These are phyloP conservation scores for Solanum corneliomulleri DNA, from an alignment of 257 asterid genomes.

Conservation along the genomic window DNA sequence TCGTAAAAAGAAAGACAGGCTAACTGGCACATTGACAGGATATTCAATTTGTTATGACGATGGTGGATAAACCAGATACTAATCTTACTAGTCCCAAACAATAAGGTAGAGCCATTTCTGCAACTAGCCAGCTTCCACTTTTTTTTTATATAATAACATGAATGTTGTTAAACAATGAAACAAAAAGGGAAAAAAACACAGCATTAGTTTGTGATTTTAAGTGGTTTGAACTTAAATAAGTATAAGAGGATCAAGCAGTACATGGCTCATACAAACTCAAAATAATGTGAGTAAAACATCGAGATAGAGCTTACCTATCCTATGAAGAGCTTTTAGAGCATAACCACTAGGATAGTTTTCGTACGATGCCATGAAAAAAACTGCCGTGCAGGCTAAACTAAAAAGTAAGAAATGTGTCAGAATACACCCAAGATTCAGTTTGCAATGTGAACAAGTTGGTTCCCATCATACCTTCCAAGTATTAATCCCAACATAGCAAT, in stretches of 20 bases:
- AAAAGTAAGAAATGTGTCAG: conserved; percentile 36
- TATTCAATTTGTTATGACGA: neutral
- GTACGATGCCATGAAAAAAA: conserved; percentile 73
- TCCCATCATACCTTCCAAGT: conserved; percentile 49
- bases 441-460: neutral
- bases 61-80: neutral
- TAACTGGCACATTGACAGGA: neutral
- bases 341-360: conserved; percentile 91
- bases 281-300: neutral
- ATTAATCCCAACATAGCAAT: conserved; percentile 62
- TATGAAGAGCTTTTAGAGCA: conserved; percentile 64
- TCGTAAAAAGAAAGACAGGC: neutral
- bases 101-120: neutral
- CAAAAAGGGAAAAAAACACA: neutral
- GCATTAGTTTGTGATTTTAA: neutral
- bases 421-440: neutral
- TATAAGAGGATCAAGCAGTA: neutral
- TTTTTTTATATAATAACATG: neutral
- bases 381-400: conserved; percentile 79
- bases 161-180: neutral
- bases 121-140: neutral
- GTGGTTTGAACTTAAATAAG: neutral
- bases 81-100: neutral
- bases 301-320: conserved; percentile 42
- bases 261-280: neutral